Base-by-base conservation (phyloP, 2,329 filamentous ascomycete species). In the Fusarium succisae region DNA sequence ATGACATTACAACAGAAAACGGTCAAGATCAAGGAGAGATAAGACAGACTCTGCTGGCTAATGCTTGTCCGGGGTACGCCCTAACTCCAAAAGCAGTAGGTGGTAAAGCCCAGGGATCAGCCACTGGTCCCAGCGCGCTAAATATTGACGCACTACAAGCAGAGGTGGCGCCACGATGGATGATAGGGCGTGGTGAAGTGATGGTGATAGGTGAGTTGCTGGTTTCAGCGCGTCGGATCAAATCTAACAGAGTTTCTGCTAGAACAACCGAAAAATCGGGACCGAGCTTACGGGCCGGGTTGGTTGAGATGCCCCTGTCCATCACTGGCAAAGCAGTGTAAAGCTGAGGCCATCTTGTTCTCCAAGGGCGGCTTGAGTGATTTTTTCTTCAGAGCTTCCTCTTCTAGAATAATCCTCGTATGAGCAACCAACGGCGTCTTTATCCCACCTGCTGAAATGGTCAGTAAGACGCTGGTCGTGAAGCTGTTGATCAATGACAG, bases 161-260 rank as follows among this genome's bases (percentile, higher is more conserved):
- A 55, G 26, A 30, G 20, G 39, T 69, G 66, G 67, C 66, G 67
- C 51, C 51, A 17, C 30, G 24, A 70, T 64, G 43, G 30, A 57
- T 65, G 59, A 65, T 58, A 54, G 28, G 53, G 54, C 48, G 53
- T 17, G 11, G 20, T 35, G 20, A 18, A 15, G 18, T 2, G 30
- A 37, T 35, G 13, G 5, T 37, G 30, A 58, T 58, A 58, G 55
- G 55, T 58, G 41, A 26, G 30, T 15, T n/a, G 30, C n/a, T 47
- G 55, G 55, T 50, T 50, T 58, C 55, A 54, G 51, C 20, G 24
- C 2, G n/a, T 37, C 28, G 39, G 55, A 56, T 18, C 32, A 62
- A 44, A 62, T 44, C 32, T 44, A 24, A 45, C 39, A 26, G 35
- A 41, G 28, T 30, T 54, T 39, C 35, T 24, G 30, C 30, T 58